Evolutionary conservation across 805 yeast genomes (phyloP), one percentile per base, ranked within the genome.

Genomic region (Cyberlindnera mississippiensis): DNA sequence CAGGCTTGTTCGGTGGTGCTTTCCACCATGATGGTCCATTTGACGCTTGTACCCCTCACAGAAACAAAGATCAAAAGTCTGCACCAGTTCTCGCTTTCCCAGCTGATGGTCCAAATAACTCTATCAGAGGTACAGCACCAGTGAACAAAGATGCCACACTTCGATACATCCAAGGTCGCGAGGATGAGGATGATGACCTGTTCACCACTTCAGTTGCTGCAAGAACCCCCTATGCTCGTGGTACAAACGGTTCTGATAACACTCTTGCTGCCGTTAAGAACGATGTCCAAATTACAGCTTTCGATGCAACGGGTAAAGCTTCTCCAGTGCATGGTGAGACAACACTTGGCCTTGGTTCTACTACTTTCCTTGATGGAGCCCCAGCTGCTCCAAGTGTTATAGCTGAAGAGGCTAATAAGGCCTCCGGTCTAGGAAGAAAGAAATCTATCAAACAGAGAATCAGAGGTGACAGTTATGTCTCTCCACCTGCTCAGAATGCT

Each of bases 1-100:
- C 97, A 11, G 97, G 96, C 1, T 74, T 90, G 48, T 90, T 86
- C 60, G 97, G 96, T 19, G 87, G 88, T 14, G 87, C 95, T 2
- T 93, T 93, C 73, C 99, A 93, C 64, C 98, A 93, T 63, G 99
- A 93, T 66, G 99, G 99, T 11, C 99, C 99, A 13, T 93, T 93
- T 61, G 99, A 93, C 62, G 99, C 99, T 1, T 91, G 98, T 63
- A 85, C 95, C 3, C 98, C 99, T 7, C 96, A 87, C 63, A 80
- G 98, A 62, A 93, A 93, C 65, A 85, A 84, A 66, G 72, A 77
- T 50, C 69, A 72, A 15, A 73, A 70, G 57, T 80, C 78, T 35
- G 96, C 97, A 0, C 99, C 99, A 4, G 96, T 93, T 13, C 70
- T 79, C 68, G 99, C 99, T 1, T 93, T 91, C 73, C 96, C 97